Conservation (phyloP, 768 basidiomycete species). For the Xerocomus potaroensis region DNA sequence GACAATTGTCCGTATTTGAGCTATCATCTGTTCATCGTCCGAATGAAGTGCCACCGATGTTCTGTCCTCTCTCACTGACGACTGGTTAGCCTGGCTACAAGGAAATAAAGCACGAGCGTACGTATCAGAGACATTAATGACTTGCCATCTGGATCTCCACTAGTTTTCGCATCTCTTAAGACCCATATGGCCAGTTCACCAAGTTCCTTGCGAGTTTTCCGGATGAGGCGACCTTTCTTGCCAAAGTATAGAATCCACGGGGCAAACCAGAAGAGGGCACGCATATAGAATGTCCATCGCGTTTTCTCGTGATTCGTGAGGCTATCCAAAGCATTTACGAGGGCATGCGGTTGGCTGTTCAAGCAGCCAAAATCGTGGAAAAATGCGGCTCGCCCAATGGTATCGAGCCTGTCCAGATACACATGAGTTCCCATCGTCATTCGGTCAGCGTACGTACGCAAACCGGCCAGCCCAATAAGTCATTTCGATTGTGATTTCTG, state of each 20-base stretch:
- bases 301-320: slow-evolving; percentile 60
- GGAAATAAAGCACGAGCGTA: slow-evolving; percentile 21
- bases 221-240: slow-evolving; percentile 56
- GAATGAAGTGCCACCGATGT: slow-evolving; percentile 35
- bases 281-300: slow-evolving; percentile 57
- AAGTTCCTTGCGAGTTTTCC: slow-evolving; percentile 48
- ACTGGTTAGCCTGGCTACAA: slow-evolving; percentile 2
- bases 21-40: slow-evolving; percentile 48
- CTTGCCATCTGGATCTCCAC: slow-evolving; percentile 40
- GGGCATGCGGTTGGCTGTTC: slow-evolving; percentile 41
- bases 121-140: slow-evolving; percentile 55
- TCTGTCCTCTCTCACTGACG: slow-evolving; percentile 41
- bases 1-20: slow-evolving; percentile 60
- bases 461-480: slow-evolving; percentile 59
- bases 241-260: slow-evolving; percentile 54
- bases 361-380: slow-evolving; percentile 59
- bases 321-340: slow-evolving; percentile 52
- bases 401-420: slow-evolving; percentile 44
- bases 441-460: slow-evolving; percentile 41
- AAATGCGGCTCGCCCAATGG: slow-evolving; percentile 58
- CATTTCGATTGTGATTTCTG: slow-evolving; percentile 48
- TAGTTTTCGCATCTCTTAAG: slow-evolving; percentile 50
- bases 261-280: slow-evolving; percentile 57
- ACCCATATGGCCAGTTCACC: slow-evolving; percentile 48
- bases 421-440: not conserved